A percentile compares a stretch with the other conserved stretches of the same genome.
phyloP scores from a whole-genome alignment of 495 filamentous ascomycete species.

The Xylaria acuta region DNA sequence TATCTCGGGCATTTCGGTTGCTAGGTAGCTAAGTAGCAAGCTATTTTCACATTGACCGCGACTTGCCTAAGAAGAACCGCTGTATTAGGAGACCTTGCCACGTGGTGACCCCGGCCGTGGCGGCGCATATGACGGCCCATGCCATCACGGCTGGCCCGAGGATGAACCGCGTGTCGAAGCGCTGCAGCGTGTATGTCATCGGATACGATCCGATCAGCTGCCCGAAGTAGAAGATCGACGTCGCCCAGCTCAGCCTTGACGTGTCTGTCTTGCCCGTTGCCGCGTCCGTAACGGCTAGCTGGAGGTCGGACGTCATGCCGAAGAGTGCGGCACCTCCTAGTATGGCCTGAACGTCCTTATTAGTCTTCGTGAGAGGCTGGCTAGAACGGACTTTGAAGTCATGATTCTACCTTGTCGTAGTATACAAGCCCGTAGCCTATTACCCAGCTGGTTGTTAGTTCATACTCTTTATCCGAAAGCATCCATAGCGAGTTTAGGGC shows the following conservation, averaged over 20 bases:
- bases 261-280: constrained; percentile 16
- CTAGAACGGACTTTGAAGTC: not conserved
- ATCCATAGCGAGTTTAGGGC: not conserved
- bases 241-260: constrained; percentile 73
- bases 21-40: not conserved
- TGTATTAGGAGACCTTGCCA: constrained; percentile 70
- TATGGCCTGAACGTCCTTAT: constrained; percentile 59
- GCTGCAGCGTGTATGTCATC: constrained; percentile 71
- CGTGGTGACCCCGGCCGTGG: constrained; percentile 68
- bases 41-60: not conserved
- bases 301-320: constrained; percentile 74
- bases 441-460: constrained; percentile 6
- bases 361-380: not conserved
- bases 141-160: constrained; percentile 68
- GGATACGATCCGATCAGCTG: constrained; percentile 77
- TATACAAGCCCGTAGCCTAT: constrained; percentile 69
- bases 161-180: constrained; percentile 66
- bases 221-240: constrained; percentile 80
- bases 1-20: not conserved
- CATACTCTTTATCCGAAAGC: not conserved
- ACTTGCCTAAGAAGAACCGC: constrained; percentile 65
- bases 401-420: constrained; percentile 67
- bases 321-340: constrained; percentile 74
- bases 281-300: constrained; percentile 54
- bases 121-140: constrained; percentile 71